phyloP scores from a whole-genome alignment of 371 early-diverging fungal genomes.

The Apophysomyces ossiformis region DNA sequence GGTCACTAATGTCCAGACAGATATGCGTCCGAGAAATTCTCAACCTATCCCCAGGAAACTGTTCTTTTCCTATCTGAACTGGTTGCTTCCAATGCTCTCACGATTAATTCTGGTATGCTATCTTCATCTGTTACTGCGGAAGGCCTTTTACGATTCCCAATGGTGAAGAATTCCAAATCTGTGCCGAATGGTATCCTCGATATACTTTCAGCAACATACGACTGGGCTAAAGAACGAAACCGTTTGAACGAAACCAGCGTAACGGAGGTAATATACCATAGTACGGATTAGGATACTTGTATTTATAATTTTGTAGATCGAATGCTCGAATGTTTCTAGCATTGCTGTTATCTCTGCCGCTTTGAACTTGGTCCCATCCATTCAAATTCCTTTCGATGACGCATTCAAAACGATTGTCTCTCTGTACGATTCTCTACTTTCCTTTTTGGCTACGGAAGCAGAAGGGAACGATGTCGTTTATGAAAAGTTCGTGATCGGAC shows the following conservation, averaged over 20 bases:
- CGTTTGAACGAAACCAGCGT: slow-evolving; percentile 44
- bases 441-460: slow-evolving; percentile 37
- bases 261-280: slow-evolving; percentile 28
- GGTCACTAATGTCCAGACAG: slow-evolving; percentile 18
- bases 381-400: slow-evolving; percentile 49
- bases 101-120: slow-evolving; percentile 49
- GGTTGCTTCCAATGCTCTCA: slow-evolving; percentile 44
- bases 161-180: slow-evolving; percentile 26
- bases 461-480: slow-evolving; percentile 35
- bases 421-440: slow-evolving; percentile 43
- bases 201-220: slow-evolving; percentile 37
- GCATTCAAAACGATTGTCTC: slow-evolving; percentile 39
- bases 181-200: slow-evolving; percentile 43
- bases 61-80: slow-evolving; percentile 61
- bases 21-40: slow-evolving; percentile 52
- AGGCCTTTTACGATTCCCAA: slow-evolving; percentile 64
- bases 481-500: slow-evolving; percentile 55
- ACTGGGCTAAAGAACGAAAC: slow-evolving; percentile 63
- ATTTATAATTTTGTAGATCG: not conserved
- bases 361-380: slow-evolving; percentile 56
- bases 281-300: not conserved
- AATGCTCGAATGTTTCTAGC: slow-evolving; percentile 18
- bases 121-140: slow-evolving; percentile 57
- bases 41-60: slow-evolving; percentile 45
- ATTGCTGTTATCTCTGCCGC: slow-evolving; percentile 54